Evolutionary conservation across 2,329 filamentous ascomycete genomes (phyloP).

Genomic region (Botrytis cinerea): DNA sequence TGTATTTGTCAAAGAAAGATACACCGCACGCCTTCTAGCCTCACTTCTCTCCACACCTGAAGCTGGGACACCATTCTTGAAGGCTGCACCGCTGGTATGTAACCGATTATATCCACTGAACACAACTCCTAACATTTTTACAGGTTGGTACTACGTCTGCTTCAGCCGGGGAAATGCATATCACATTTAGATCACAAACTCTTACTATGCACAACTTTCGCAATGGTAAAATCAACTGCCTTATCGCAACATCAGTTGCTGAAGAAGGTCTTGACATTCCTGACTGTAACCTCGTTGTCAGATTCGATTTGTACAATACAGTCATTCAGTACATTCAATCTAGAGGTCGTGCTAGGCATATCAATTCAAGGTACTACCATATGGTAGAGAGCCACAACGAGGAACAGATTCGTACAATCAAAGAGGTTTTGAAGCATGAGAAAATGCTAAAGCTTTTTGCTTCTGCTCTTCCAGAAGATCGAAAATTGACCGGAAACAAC

Average conservation of each 20-base stretch:
- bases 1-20: conserved; percentile 79
- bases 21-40: conserved; percentile 72
- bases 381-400: conserved; percentile 76
- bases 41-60: conserved; percentile 62
- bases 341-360: conserved; percentile 78
- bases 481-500: conserved; percentile 63
- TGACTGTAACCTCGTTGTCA: conserved; percentile 65
- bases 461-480: conserved; percentile 69
- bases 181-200: conserved; percentile 72
- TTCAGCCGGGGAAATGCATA: conserved; percentile 56
- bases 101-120: not conserved
- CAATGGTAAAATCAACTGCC: conserved; percentile 59
- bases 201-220: conserved; percentile 68
- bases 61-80: conserved; percentile 60
- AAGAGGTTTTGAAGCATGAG: conserved; percentile 63
- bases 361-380: conserved; percentile 76
- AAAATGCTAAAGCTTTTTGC: conserved; percentile 74
- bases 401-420: conserved; percentile 57
- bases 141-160: conserved; percentile 52
- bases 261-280: conserved; percentile 70
- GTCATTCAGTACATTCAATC: conserved; percentile 97
- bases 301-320: conserved; percentile 86
- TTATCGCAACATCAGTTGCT: conserved; percentile 67
- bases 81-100: conserved; percentile 62
- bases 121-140: not conserved